Evolutionary conservation across 2,329 filamentous ascomycete genomes (phyloP).

Genomic region (Trichoderma sp.): DNA sequence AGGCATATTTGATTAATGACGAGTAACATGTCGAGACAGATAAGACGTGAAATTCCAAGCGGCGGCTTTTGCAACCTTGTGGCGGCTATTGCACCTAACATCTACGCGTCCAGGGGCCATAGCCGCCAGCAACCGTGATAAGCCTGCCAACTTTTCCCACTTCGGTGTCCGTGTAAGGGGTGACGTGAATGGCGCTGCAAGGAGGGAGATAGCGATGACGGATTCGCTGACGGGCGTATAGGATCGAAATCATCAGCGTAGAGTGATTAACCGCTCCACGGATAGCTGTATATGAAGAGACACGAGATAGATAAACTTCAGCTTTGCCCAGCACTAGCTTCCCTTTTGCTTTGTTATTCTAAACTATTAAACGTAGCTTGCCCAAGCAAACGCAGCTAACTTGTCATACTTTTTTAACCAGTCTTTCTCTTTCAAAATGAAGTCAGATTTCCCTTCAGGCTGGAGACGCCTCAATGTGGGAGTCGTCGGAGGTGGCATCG

Average conservation of each 20-base stretch:
- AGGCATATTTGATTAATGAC: not conserved
- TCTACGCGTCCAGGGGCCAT: not conserved
- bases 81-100: slow-evolving; percentile 19
- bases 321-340: not conserved
- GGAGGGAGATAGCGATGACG: not conserved
- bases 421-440: slow-evolving; percentile 29
- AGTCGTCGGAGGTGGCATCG: slow-evolving; percentile 52
- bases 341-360: not conserved
- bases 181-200: slow-evolving; percentile 15
- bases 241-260: not conserved
- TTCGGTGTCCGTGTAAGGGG: not conserved
- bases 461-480: slow-evolving; percentile 51
- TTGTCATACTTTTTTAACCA: not conserved
- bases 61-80: not conserved
- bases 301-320: slow-evolving; percentile 12
- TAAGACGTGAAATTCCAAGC: not conserved
- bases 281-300: not conserved
- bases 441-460: slow-evolving; percentile 31
- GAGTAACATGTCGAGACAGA: not conserved
- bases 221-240: not conserved
- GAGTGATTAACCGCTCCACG: slow-evolving; percentile 14
- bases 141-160: slow-evolving; percentile 6
- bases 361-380: not conserved
- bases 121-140: slow-evolving; percentile 21
- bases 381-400: not conserved